Percentiles rank a stretch among this genome's conserved stretches.
These are phyloP conservation scores for Venturia nashicola DNA, from an alignment of 2,329 filamentous ascomycete species.

Conservation along the genomic window DNA sequence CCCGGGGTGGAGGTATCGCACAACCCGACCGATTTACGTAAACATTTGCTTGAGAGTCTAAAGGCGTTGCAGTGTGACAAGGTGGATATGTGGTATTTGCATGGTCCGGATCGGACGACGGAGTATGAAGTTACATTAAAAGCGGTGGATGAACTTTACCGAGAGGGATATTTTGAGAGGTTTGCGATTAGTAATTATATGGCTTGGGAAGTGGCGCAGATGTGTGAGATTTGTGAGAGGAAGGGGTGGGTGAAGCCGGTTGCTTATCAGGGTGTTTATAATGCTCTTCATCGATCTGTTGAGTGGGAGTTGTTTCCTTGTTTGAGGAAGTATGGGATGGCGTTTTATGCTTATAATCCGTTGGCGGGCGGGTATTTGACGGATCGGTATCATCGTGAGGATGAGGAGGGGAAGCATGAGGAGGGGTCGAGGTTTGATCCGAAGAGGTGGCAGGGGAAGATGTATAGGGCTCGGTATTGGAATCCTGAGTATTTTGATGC, in stretches of 20 bases:
- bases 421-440: conserved; percentile 27
- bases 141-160: conserved; percentile 33
- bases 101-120: conserved; percentile 35
- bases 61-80: conserved; percentile 26
- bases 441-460: conserved; percentile 26
- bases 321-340: conserved; percentile 30
- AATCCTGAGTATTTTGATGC: conserved; percentile 31
- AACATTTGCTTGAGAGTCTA: conserved; percentile 22
- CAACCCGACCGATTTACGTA: too few species aligned
- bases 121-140: conserved; percentile 35
- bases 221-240: conserved; percentile 31
- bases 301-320: conserved; percentile 32
- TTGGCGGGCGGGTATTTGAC: conserved; percentile 36
- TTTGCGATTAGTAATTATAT: conserved; percentile 27
- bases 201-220: conserved; percentile 35
- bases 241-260: conserved; percentile 31
- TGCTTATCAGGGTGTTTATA: conserved; percentile 37
- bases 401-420: conserved; percentile 20
- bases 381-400: conserved; percentile 25
- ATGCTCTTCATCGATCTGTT: conserved; percentile 24
- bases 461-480: conserved; percentile 28
- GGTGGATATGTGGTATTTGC: conserved; percentile 39
- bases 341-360: conserved; percentile 30
- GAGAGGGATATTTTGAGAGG: conserved; percentile 22
- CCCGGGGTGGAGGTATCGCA: too few species aligned